Percentiles rank a stretch among this genome's conserved stretches.
Conservation (phyloP, 2,329 filamentous ascomycete genomes). For the Fusarium humuli region DNA sequence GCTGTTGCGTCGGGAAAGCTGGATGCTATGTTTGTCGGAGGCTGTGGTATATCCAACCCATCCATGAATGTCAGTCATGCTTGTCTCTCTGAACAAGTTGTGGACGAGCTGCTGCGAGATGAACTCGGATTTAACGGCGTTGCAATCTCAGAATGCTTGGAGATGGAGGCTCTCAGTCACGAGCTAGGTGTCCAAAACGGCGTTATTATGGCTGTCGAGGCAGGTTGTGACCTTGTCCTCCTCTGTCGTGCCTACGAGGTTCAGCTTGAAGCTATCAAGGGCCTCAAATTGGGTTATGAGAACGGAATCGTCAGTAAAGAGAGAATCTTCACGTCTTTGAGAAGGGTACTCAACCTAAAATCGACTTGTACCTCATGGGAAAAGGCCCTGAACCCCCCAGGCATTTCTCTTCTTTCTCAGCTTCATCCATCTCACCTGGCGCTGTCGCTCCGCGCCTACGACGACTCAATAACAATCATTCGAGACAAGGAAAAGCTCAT, state of each 20-base stretch:
- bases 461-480: conserved; percentile 92
- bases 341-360: conserved; percentile 84
- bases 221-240: conserved; percentile 91
- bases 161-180: conserved; percentile 95
- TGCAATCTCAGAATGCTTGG: conserved; percentile 92
- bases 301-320: conserved; percentile 88
- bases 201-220: conserved; percentile 97
- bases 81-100: conserved; percentile 91
- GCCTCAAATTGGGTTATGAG: conserved; percentile 87
- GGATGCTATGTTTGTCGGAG: conserved; percentile 95
- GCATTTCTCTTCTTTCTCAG: conserved; percentile 79
- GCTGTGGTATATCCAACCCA: conserved; percentile 90
- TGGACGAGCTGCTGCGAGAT: conserved; percentile 87
- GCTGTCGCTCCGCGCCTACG: conserved; percentile 87
- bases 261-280: conserved; percentile 91
- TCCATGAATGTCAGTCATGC: conserved; percentile 97
- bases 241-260: conserved; percentile 89
- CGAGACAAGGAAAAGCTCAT: conserved; percentile 87
- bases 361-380: conserved; percentile 89
- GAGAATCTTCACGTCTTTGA: conserved; percentile 82
- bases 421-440: conserved; percentile 85
- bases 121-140: conserved; percentile 92
- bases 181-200: conserved; percentile 98
- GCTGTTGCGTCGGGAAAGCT: conserved; percentile 84
- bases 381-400: conserved; percentile 87